Conservation (phyloP, 345 rosid species). For the Raphanus raphanistrum region DNA sequence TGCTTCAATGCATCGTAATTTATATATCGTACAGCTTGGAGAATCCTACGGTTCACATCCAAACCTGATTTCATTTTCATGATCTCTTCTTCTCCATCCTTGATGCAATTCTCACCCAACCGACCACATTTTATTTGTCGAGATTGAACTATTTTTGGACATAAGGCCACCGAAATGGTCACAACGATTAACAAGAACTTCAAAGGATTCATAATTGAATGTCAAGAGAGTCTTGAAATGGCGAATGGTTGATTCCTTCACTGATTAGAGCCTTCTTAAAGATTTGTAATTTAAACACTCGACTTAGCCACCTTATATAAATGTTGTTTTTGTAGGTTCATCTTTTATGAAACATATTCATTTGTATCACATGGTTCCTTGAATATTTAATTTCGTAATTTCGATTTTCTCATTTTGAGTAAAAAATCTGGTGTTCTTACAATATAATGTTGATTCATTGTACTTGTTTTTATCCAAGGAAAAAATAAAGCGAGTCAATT, state of each 20-base stretch:
- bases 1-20: slow-evolving; percentile 39
- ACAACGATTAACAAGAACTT: background rate
- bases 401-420: background rate
- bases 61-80: background rate
- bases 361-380: background rate
- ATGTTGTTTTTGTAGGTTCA: slow-evolving; percentile 1
- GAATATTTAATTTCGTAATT: background rate
- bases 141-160: background rate
- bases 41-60: slow-evolving; percentile 17
- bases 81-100: slow-evolving; percentile 3
- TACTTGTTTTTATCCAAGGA: background rate
- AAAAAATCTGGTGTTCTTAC: background rate
- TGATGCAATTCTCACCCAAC: background rate
- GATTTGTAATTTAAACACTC: background rate
- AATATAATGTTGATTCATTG: background rate
- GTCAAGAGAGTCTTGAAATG: background rate
- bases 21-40: slow-evolving; percentile 27
- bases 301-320: background rate
- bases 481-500: background rate
- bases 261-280: background rate
- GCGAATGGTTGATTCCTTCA: background rate
- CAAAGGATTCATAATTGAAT: background rate
- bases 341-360: background rate
- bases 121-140: background rate
- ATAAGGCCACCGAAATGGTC: background rate